Evolutionary conservation across 176 grass and related monocot species (phyloP).

Genomic region (Triticum aestivum): DNA sequence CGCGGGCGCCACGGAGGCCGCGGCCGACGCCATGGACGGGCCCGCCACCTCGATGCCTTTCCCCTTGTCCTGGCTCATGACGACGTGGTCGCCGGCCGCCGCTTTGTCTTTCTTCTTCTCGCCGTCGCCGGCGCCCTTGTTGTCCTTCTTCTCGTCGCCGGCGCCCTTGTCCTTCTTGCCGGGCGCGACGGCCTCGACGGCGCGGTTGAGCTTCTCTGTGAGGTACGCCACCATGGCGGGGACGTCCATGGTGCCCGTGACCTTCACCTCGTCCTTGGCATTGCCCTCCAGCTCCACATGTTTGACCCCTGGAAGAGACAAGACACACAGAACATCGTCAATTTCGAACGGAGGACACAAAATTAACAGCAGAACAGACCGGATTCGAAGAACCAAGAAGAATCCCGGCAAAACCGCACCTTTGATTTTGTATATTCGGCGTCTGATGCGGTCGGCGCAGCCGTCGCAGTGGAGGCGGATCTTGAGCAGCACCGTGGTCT

Average conservation of each 20-base stretch:
- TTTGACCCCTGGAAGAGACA: conserved; percentile 55
- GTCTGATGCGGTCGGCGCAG: conserved; percentile 71
- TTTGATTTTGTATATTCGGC: conserved; percentile 75
- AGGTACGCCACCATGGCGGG: conserved; percentile 51
- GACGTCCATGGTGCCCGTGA: conserved; percentile 75
- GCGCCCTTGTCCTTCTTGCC: conserved; percentile 43
- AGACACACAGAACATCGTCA: background rate
- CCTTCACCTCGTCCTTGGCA: conserved; percentile 67
- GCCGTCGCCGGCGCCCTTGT: background rate
- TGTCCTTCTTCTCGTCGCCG: conserved; percentile 21
- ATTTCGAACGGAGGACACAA: background rate
- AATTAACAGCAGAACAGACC: background rate
- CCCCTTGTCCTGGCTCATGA: conserved; percentile 35
- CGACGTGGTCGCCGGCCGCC: background rate
- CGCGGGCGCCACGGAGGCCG: conserved; percentile 31
- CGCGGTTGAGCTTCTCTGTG: conserved; percentile 66
- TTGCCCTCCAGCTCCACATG: conserved; percentile 56
- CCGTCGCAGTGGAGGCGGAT: conserved; percentile 91
- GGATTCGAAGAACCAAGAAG: background rate
- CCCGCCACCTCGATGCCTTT: conserved; percentile 29
- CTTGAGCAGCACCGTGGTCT: conserved; percentile 67
- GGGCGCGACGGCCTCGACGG: conserved; percentile 53
- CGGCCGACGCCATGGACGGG: conserved; percentile 29
- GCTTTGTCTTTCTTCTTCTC: conserved; percentile 6
- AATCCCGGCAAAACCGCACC: conserved; percentile 21